phyloP scores from a whole-genome alignment of 441 rosid species.

The Populus trichocarpa region DNA sequence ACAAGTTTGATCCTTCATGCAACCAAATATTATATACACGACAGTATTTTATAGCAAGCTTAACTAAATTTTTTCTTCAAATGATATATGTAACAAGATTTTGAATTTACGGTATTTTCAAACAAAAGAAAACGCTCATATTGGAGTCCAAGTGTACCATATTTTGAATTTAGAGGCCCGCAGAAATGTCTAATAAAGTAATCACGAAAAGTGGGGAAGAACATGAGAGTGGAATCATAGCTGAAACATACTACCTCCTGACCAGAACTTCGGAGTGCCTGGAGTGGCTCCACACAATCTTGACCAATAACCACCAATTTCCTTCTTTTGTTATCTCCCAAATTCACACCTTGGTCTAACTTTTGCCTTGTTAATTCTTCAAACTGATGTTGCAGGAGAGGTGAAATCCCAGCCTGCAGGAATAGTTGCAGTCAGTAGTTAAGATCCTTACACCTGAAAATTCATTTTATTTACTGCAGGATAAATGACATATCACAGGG shows the following conservation, averaged over 20 bases:
- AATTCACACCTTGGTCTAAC: constrained; percentile 20
- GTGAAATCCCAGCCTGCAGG: constrained; percentile 72
- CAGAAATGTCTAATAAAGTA: not conserved
- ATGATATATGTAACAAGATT: not conserved
- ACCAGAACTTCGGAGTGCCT: constrained; percentile 74
- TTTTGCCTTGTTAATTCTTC: constrained; percentile 60
- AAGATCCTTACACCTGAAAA: not conserved
- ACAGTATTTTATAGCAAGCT: too few relatives aligned
- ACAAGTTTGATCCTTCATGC: too few relatives aligned
- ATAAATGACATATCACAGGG: not conserved
- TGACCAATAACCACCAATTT: constrained; percentile 79
- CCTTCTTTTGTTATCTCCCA: constrained; percentile 47
- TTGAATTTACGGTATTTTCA: too few relatives aligned
- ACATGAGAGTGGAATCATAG: not conserved
- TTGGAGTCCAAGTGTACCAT: not conserved
- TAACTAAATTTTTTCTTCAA: too few relatives aligned
- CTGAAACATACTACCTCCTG: constrained; percentile 52
- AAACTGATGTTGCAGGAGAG: constrained; percentile 70
- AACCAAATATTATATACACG: too few relatives aligned
- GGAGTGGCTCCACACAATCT: constrained; percentile 84
- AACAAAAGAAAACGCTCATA: not conserved
- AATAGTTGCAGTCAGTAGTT: not conserved
- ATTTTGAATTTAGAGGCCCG: not conserved
- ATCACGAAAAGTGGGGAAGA: not conserved
- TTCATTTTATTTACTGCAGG: not conserved